Percentiles rank a stretch among this genome's conserved stretches.
phyloP scores from a whole-genome alignment of 108 stramenopile species.

The Chaetoceros tenuissimus region DNA sequence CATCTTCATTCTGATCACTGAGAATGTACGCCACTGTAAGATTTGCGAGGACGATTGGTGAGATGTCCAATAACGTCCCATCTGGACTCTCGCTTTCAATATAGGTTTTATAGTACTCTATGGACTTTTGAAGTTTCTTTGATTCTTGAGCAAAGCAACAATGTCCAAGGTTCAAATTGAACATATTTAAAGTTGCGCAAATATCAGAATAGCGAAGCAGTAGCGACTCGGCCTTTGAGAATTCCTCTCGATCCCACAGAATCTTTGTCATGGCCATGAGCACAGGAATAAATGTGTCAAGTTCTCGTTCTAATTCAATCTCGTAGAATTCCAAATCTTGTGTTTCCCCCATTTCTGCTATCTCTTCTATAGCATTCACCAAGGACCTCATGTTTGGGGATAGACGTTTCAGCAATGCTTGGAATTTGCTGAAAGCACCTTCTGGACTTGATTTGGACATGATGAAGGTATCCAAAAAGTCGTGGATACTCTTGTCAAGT shows the following conservation, averaged over 20 bases:
- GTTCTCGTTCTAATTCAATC: slow-evolving; percentile 15
- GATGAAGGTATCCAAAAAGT: slow-evolving; percentile 76
- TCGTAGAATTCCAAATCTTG: too few species aligned
- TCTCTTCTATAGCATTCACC: too few species aligned
- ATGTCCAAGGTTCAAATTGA: slow-evolving; percentile 81
- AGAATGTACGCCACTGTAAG: slow-evolving; percentile 84
- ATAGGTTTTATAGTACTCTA: slow-evolving; percentile 74
- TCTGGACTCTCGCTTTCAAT: slow-evolving; percentile 34
- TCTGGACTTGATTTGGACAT: slow-evolving; percentile 66
- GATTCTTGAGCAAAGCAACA: slow-evolving; percentile 70
- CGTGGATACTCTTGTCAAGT: slow-evolving; percentile 55
- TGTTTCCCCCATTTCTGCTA: too few species aligned
- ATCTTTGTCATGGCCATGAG: slow-evolving; percentile 76
- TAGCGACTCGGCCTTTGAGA: slow-evolving; percentile 64
- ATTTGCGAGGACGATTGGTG: slow-evolving; percentile 84
- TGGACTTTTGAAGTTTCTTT: slow-evolving; percentile 70
- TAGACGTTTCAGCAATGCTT: slow-evolving; percentile 36
- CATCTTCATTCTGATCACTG: slow-evolving; percentile 75
- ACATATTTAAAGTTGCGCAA: slow-evolving; percentile 64
- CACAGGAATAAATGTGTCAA: slow-evolving; percentile 58
- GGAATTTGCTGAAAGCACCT: slow-evolving; percentile 54
- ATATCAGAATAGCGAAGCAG: slow-evolving; percentile 73
- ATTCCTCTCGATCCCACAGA: slow-evolving; percentile 85
- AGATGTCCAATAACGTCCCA: slow-evolving; percentile 47
- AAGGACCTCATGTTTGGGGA: too few species aligned